Percentiles rank a stretch among this genome's conserved stretches.
These are phyloP conservation scores for Colletotrichum salicis DNA, from an alignment of 2,329 filamentous ascomycete genomes.

Conservation along the genomic window DNA sequence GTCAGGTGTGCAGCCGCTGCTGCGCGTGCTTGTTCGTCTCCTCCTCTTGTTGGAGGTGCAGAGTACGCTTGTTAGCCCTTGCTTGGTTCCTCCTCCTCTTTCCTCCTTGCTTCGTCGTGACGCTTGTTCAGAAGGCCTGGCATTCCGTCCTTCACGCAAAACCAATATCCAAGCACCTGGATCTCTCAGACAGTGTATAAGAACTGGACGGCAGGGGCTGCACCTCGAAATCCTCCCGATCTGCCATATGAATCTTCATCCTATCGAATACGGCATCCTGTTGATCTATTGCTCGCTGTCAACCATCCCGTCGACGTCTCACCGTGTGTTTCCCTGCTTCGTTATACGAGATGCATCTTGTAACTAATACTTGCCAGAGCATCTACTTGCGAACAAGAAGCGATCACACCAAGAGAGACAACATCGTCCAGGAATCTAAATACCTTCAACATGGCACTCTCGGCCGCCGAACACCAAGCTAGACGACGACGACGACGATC, in stretches of 20 bases:
- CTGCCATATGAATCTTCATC: not conserved
- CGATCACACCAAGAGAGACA: not conserved
- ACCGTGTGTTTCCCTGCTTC: not conserved
- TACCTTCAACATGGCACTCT: not conserved
- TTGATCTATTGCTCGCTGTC: not conserved
- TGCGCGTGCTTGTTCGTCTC: slow-evolving; percentile 10
- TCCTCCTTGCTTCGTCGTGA: slow-evolving; percentile 6
- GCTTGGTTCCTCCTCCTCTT: slow-evolving; percentile 1
- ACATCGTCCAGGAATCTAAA: not conserved
- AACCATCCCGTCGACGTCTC: not conserved
- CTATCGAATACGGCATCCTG: no score
- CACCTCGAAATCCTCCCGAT: not conserved
- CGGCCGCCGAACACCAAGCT: not conserved
- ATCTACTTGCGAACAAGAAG: not conserved
- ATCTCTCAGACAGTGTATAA: not conserved
- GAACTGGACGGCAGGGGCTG: not conserved
- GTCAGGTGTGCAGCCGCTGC: not conserved
- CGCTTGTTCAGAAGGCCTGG: not conserved
- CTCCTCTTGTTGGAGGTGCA: slow-evolving; percentile 5
- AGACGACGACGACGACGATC: not conserved
- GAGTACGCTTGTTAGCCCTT: slow-evolving; percentile 1
- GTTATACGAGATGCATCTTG: not conserved
- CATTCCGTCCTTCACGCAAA: not conserved
- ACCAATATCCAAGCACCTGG: not conserved
- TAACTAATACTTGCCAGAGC: not conserved